Evolutionary conservation across 2,329 filamentous ascomycete genomes (phyloP), one percentile per base, ranked within the genome.

Genomic region (Pyricularia grisea): DNA sequence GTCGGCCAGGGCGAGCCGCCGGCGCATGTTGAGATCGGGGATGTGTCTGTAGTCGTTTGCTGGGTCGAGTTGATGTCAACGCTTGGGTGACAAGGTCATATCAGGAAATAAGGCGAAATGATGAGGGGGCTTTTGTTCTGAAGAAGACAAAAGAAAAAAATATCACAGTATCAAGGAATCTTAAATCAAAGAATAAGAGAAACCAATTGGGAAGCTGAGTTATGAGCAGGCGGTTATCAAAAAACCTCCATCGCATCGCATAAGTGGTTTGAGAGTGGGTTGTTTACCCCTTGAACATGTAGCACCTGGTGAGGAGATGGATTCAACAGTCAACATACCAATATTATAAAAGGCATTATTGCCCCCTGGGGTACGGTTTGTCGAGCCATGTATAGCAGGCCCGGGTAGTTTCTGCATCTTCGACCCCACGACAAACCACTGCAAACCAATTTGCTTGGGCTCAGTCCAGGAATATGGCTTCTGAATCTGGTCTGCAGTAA

Each of bases 1-100:
- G 79, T 94, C 90, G 58, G 91, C 90, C 68, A 95, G 89, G 61
- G 92, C 92, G 33, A 92, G 87, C 72, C 92, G 87, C 73, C 92
- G 86, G 69, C 92, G 89, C 83, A 94, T 91, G 73, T 93, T 92
- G 71, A 90, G 87, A 76, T 94, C 90, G 71, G 85, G 81, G 73
- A 90, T 74, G 73, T 87, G 83, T 36, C 80, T 70, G 74, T 77
- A 77, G 70, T 77, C 75, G 68, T 77, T 77, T 55, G 42, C 42
- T 55, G 42, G 17, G 17, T n/a, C 1, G 14, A 5, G 42, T 55
- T 55, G 20, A 55, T n/a, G 42, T 55, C 20, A 55, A 20, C 20
- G 42, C 11, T n/a, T 55, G 3, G 3, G 42, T 1, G 27, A 7
- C 42, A 55, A 55, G 17, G n/a, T 55, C 20, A 20, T 50, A 20